Evolutionary conservation across 768 basidiomycete species (phyloP).

Genomic region (Amanita exitialis): DNA sequence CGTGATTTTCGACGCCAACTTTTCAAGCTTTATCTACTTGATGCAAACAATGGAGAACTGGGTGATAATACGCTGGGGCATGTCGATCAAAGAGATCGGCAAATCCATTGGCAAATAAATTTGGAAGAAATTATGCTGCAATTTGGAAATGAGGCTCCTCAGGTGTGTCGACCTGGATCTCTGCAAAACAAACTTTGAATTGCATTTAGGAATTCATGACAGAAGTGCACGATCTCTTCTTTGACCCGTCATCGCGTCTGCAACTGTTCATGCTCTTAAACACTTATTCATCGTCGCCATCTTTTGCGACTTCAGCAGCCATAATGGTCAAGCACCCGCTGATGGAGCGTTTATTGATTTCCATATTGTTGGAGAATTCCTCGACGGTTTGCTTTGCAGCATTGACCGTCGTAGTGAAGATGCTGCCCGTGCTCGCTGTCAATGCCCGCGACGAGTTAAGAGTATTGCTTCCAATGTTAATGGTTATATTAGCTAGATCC

Average conservation of each 20-base stretch:
- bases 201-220: slow-evolving; percentile 53
- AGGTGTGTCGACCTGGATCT: slow-evolving; percentile 32
- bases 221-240: slow-evolving; percentile 56
- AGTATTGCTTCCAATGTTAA: slow-evolving; percentile 48
- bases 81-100: slow-evolving; percentile 53
- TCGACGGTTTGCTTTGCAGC: slow-evolving; percentile 59
- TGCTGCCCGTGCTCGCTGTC: slow-evolving; percentile 68
- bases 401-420: slow-evolving; percentile 54
- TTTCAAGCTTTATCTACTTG: slow-evolving; percentile 68
- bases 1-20: slow-evolving; percentile 58
- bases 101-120: slow-evolving; percentile 65
- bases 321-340: slow-evolving; percentile 53
- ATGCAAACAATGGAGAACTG: slow-evolving; percentile 68
- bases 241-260: slow-evolving; percentile 48
- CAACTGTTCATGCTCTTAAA: slow-evolving; percentile 64
- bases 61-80: slow-evolving; percentile 68
- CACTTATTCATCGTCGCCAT: slow-evolving; percentile 42
- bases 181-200: slow-evolving; percentile 1
- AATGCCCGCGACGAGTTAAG: slow-evolving; percentile 48
- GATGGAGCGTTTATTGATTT: slow-evolving; percentile 53
- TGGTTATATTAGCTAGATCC: slow-evolving; percentile 59
- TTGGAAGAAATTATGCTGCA: slow-evolving; percentile 65
- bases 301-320: slow-evolving; percentile 37
- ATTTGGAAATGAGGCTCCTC: slow-evolving; percentile 51
- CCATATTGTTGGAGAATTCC: slow-evolving; percentile 66